A percentile compares a stretch with the other conserved stretches of the same genome.
Conservation (phyloP, 108 stramenopile genomes). For the Fistulifera pelliculosa region DNA sequence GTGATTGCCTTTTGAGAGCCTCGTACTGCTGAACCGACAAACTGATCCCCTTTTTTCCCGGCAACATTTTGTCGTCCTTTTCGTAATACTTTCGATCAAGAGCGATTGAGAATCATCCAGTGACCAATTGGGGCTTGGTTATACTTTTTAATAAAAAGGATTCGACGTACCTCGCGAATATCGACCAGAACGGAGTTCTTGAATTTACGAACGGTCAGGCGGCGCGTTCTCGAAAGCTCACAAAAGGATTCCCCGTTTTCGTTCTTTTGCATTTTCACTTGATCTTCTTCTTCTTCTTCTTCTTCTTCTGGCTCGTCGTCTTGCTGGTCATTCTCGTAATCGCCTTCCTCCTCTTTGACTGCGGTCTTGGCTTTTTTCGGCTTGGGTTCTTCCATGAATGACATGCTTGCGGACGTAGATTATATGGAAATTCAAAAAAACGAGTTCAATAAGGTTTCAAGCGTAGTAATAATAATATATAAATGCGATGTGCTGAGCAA, state of each 20-base stretch:
- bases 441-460: too few species aligned
- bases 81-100: slow-evolving; percentile 50
- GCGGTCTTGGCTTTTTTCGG: too few species aligned
- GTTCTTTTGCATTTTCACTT: slow-evolving; percentile 13
- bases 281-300: too few species aligned
- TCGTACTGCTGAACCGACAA: slow-evolving; percentile 64
- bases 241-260: slow-evolving; percentile 66
- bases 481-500: too few species aligned
- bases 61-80: slow-evolving; percentile 56
- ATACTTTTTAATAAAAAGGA: not conserved
- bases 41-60: slow-evolving; percentile 75
- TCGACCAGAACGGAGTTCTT: slow-evolving; percentile 57
- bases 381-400: too few species aligned
- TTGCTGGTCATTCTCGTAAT: too few species aligned
- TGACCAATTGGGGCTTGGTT: not conserved
- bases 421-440: too few species aligned
- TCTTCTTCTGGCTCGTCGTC: too few species aligned
- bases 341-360: too few species aligned
- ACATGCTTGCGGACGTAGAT: too few species aligned
- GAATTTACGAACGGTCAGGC: slow-evolving; percentile 56
- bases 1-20: too few species aligned
- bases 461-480: too few species aligned
- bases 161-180: slow-evolving; percentile 58
- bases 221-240: slow-evolving; percentile 48
- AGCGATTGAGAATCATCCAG: slow-evolving; percentile 2